A percentile compares a stretch with the other conserved stretches of the same genome.
phyloP scores from a whole-genome alignment of 1,284 basidiomycete genomes.

The Earliella scabrosa region DNA sequence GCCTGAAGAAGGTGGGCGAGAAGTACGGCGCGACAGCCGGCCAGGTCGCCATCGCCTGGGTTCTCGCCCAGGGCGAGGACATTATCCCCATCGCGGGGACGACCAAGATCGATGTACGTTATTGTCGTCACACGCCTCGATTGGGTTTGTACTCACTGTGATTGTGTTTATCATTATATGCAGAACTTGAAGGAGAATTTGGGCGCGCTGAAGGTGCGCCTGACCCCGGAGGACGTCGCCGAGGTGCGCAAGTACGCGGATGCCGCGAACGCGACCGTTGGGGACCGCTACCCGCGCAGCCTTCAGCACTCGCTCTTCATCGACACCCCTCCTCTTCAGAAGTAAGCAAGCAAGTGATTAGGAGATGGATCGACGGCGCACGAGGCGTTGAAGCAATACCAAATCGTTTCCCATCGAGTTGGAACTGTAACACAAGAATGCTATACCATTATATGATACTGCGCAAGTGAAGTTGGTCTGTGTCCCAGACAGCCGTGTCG shows the following conservation, averaged over 20 bases:
- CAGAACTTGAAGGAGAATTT: constrained; percentile 41
- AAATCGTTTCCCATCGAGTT: no score
- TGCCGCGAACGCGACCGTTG: constrained; percentile 22
- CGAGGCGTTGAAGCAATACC: no score
- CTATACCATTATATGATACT: no score
- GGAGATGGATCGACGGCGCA: no score
- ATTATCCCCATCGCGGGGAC: constrained; percentile 45
- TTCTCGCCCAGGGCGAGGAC: constrained; percentile 40
- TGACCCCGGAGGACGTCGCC: constrained; percentile 33
- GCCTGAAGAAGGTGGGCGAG: constrained; percentile 37
- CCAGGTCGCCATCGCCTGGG: constrained; percentile 50
- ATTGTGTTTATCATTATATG: constrained; percentile 4
- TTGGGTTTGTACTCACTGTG: neutral
- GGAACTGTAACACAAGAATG: no score
- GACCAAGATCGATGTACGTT: constrained; percentile 23
- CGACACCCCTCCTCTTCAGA: constrained; percentile 18
- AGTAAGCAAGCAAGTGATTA: no score
- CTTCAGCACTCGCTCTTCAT: constrained; percentile 9
- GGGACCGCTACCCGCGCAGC: constrained; percentile 16
- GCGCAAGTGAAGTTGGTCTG: no score
- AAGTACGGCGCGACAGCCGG: constrained; percentile 37
- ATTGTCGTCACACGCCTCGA: no score
- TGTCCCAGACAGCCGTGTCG: no score
- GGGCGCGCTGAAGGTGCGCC: constrained; percentile 30
- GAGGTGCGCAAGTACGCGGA: constrained; percentile 33